These are phyloP conservation scores for Coemansia sp. DNA, from an alignment of 192 early-diverging fungal species.

Conservation along the genomic window DNA sequence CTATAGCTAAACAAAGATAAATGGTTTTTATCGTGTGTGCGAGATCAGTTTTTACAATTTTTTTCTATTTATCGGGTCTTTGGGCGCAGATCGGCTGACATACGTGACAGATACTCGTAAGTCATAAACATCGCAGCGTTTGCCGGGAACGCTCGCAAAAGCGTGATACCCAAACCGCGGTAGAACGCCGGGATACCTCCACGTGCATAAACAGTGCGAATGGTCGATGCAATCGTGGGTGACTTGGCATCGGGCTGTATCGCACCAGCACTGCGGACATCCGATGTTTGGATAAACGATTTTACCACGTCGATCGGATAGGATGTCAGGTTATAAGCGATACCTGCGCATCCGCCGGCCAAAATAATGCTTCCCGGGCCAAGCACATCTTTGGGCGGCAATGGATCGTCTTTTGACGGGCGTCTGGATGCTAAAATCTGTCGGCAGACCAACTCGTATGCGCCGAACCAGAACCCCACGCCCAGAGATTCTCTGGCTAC, in stretches of 20 bases:
- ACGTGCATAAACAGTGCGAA: slow-evolving; percentile 67
- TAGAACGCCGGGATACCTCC: slow-evolving; percentile 88
- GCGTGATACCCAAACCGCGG: slow-evolving; percentile 91
- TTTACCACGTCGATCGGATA: slow-evolving; percentile 97
- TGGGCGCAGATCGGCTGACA: slow-evolving; percentile 24
- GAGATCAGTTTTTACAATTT: slow-evolving; percentile 1
- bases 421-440: slow-evolving; percentile 49
- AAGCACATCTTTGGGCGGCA: slow-evolving; percentile 71
- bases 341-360: slow-evolving; percentile 89
- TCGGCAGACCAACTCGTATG: slow-evolving; percentile 79
- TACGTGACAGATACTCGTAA: slow-evolving; percentile 71
- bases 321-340: slow-evolving; percentile 81
- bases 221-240: slow-evolving; percentile 63
- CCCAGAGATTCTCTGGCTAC: slow-evolving; percentile 87
- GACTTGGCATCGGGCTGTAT: not conserved
- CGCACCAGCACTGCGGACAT: slow-evolving; percentile 30
- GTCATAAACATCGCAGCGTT: slow-evolving; percentile 96
- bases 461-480: slow-evolving; percentile 96
- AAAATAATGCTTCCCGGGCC: slow-evolving; percentile 72
- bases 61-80: slow-evolving; percentile 8
- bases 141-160: slow-evolving; percentile 86
- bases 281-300: slow-evolving; percentile 88
- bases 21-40: slow-evolving; percentile 6
- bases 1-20: not conserved
- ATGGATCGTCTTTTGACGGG: slow-evolving; percentile 14